Base-by-base conservation (phyloP, 441 rosid species). In the Omphalea diandra region DNA sequence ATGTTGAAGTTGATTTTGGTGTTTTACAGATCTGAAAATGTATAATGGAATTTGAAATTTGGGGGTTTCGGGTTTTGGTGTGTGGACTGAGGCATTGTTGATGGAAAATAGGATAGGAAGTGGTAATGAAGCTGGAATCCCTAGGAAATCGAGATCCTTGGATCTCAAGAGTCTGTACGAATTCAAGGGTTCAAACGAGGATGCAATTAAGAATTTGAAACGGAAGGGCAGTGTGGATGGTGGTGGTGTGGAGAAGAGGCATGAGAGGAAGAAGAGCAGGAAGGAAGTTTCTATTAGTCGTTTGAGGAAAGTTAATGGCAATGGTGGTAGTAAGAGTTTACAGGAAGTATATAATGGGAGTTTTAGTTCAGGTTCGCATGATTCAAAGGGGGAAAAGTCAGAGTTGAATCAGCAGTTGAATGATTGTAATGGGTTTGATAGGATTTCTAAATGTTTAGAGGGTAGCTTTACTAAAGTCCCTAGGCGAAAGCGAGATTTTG, bases 111-210 rank as follows among this genome's bases (percentile, higher is more conserved):
- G 86, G 70, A 68, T 83, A 76, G 88, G 79, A 66, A 81, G 76
- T 83, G 84, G 89, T 58, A 77, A 88, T 87, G 98, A 90, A 79
- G 84, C 76, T 80, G 89, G 81, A 85, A 79, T 83, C 80, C 82
- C 90, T 68, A 84, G 83, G 84, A 89, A 83, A 82, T 78, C 96
- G 40, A 94, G 93, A 84, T 88, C 91, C 11, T 77, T 94, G 94
- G 99, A 92, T 84, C 87, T 92, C 68, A 94, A 89, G 83, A 94
- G 90, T 80, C 72, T 94, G 43, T 94, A 92, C 77, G 76, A 88
- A 63, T 49, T 62, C 29, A 82, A 77, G 73, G 79, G 72, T 76
- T 67, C 79, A 1, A 81, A 81, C 74, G 85, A 77, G 79, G 67
- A 68, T 43, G 66, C 65, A 29, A 77, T 50, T 49, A 85, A 79